Percentiles rank a stretch among this genome's conserved stretches.
These are phyloP conservation scores for Metarhizium rileyi DNA, from an alignment of 2,329 filamentous ascomycete genomes.

Conservation along the genomic window DNA sequence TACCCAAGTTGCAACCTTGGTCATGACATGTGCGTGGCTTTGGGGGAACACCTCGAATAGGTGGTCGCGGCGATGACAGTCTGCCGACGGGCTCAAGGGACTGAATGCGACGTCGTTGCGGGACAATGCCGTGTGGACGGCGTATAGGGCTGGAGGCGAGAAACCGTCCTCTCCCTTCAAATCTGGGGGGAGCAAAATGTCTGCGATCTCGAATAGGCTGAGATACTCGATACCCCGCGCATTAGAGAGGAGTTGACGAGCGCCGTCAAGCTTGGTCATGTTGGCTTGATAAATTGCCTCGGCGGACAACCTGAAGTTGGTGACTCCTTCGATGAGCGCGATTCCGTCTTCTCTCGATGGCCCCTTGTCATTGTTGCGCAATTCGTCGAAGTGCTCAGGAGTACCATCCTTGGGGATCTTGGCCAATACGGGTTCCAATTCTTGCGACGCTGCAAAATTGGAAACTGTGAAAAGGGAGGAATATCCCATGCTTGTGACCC, in stretches of 20 bases:
- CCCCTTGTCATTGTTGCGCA: conserved; percentile 26
- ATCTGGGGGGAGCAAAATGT: conserved; percentile 29
- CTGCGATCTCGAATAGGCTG: conserved; percentile 41
- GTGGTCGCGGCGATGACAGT: conserved; percentile 37
- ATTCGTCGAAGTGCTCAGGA: conserved; percentile 20
- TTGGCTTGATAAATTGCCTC: conserved; percentile 38
- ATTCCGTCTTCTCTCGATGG: conserved; percentile 35
- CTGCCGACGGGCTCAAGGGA: conserved; percentile 37
- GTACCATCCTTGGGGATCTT: conserved; percentile 19
- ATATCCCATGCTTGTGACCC: conserved; percentile 32
- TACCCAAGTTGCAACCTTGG: conserved; percentile 22
- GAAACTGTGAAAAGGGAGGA: conserved; percentile 40
- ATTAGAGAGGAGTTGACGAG: conserved; percentile 30
- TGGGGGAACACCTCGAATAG: conserved; percentile 48
- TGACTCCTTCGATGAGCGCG: conserved; percentile 37
- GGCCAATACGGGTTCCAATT: conserved; percentile 29
- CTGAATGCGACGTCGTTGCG: conserved; percentile 52
- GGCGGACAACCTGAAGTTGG: conserved; percentile 31
- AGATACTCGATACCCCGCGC: conserved; percentile 31
- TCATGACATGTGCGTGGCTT: conserved; percentile 18
- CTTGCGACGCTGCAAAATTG: conserved; percentile 31
- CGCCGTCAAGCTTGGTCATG: conserved; percentile 37
- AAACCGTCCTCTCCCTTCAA: conserved; percentile 28
- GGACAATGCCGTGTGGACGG: conserved; percentile 56
- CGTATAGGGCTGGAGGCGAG: conserved; percentile 47